Evolutionary conservation across 257 asterid genomes (phyloP), one percentile per base, ranked within the genome.

Genomic region (Ajuga chamaepitys): DNA sequence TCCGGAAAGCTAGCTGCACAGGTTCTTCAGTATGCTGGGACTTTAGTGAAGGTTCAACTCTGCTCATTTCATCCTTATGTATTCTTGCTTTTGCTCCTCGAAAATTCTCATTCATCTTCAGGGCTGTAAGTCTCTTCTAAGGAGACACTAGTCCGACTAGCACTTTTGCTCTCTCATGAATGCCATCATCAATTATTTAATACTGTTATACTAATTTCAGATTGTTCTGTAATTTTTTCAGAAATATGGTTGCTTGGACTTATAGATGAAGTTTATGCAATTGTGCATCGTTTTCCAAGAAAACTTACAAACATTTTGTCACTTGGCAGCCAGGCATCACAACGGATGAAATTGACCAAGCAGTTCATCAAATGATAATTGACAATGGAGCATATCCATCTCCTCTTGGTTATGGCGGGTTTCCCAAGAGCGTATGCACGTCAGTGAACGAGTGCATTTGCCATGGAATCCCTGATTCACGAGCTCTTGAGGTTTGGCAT

Each of bases 401-500:
- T 38, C 99, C 99, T 67, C 99, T 89, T 81, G 89, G 96, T 71
- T 94, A 94, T 74, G 97, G 95, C 48, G 97, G 96, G 25, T 94
- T 94, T 78, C 99, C 99, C 3, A 89, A 94, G 88, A 94, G 96
- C 62, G 96, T 94, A 38, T 94, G 99, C 85, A 94, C 99, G 74
- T 94, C 99, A 7, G 95, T 94, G 68, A 94, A 94, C 64, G 97
- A 94, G 84, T 94, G 99, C 83, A 90, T 90, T 83, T 89, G 97
- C 83, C 99, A 94, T 66, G 99, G 99, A 74, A 94, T 94, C 66
- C 99, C 99, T 18, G 99, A 94, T 83, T 94, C 99, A 65, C 95
- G 95, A 62, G 81, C 76, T 46, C 97, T 94, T 42, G 87, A 87
- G 99, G 99, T 89, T 78, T 79, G 77, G 40, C 47, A 22, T 59